Conservation (phyloP, 179 eudicot species). For the Silene noctiflora region DNA sequence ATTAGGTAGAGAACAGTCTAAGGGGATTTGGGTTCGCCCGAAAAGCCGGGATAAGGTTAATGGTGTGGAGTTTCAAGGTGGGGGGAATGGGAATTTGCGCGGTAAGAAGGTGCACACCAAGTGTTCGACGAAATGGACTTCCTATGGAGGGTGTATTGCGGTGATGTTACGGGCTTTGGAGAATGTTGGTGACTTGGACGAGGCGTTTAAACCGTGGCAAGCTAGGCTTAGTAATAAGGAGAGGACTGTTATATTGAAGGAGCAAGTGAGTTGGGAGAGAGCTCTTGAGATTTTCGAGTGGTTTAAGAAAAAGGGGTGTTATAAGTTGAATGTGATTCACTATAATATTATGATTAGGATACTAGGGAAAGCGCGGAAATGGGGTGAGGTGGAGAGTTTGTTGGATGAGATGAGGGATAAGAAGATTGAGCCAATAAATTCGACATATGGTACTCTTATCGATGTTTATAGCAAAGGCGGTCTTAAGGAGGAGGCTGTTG, state of each 20-base stretch:
- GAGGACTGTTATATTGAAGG: constrained; percentile 83
- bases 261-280: constrained; percentile 71
- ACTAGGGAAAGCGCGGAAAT: constrained; percentile 67
- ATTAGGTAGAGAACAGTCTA: constrained; percentile 22
- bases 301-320: constrained; percentile 81
- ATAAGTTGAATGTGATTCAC: constrained; percentile 89
- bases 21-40: constrained; percentile 7
- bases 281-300: constrained; percentile 84
- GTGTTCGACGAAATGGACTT: constrained; percentile 72
- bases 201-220: constrained; percentile 77
- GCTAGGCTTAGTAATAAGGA: constrained; percentile 72
- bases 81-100: not conserved
- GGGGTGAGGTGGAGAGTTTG: constrained; percentile 59
- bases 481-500: constrained; percentile 47
- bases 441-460: constrained; percentile 83
- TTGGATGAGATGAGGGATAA: constrained; percentile 69
- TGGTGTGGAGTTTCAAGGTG: constrained; percentile 2
- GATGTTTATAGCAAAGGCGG: constrained; percentile 94
- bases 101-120: constrained; percentile 42
- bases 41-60: constrained; percentile 20
- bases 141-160: constrained; percentile 67
- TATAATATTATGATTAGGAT: constrained; percentile 78
- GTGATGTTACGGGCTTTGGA: constrained; percentile 62
- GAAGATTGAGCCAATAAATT: constrained; percentile 54
- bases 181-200: constrained; percentile 51